phyloP scores from a whole-genome alignment of 805 yeast genomes.

The Sporopachydermia lactativora region DNA sequence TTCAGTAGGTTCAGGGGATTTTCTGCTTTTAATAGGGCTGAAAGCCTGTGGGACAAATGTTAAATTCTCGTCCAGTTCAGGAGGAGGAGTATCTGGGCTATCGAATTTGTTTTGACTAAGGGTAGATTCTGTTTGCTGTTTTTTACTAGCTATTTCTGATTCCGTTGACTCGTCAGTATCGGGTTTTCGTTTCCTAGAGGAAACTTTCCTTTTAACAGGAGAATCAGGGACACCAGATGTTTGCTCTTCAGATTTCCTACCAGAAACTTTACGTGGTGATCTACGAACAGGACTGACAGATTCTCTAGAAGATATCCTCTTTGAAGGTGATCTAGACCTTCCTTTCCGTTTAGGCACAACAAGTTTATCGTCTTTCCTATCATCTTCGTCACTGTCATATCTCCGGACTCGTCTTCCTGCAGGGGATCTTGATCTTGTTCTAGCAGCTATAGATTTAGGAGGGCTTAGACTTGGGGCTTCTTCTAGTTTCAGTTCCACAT shows the following conservation, averaged over 20 bases:
- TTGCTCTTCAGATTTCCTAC: neutral
- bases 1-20: no score
- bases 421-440: slow-evolving; percentile 1
- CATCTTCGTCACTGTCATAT: neutral
- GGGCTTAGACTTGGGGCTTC: neutral
- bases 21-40: no score
- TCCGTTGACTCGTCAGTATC: no score
- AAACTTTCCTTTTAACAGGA: neutral
- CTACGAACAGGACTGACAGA: neutral
- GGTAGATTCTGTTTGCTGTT: neutral
- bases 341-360: neutral
- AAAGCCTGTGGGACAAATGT: neutral
- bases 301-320: neutral
- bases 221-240: no score
- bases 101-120: neutral
- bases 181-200: neutral
- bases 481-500: neutral
- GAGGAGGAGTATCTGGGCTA: neutral
- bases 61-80: neutral
- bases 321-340: neutral
- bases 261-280: neutral
- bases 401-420: no score
- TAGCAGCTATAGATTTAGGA: neutral
- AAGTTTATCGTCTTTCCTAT: neutral
- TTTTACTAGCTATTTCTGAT: neutral